phyloP scores from a whole-genome alignment of 83 land plant species.

The Thuja plicata region DNA sequence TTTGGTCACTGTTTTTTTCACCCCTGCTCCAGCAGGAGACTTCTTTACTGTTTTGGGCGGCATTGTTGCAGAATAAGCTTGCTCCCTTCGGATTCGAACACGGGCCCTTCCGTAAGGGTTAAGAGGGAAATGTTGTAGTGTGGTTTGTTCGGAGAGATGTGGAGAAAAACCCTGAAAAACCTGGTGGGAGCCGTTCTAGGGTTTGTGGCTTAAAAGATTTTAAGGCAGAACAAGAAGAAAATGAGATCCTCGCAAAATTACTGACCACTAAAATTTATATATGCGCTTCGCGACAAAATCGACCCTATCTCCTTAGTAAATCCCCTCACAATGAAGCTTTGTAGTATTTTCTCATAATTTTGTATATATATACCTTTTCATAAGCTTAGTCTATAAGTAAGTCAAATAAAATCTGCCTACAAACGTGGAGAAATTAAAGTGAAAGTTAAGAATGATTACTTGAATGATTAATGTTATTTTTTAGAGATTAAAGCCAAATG shows the following conservation, averaged over 20 bases:
- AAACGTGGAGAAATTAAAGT: too few species aligned
- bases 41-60: neutral
- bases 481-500: too few species aligned
- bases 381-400: too few species aligned
- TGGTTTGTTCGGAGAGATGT: neutral
- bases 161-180: neutral
- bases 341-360: too few species aligned
- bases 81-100: neutral
- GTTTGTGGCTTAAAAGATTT: neutral
- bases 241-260: too few species aligned
- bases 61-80: neutral
- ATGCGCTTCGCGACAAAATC: neutral
- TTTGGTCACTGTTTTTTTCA: neutral
- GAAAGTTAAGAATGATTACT: too few species aligned
- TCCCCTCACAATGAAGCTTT: neutral
- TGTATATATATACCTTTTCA: too few species aligned
- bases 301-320: neutral
- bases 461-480: too few species aligned
- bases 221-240: neutral
- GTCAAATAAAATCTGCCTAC: too few species aligned
- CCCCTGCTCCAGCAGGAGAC: neutral
- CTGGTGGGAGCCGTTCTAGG: neutral
- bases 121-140: neutral
- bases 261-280: neutral
- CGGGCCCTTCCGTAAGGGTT: neutral